These are phyloP conservation scores for Neurospora sp. DNA, from an alignment of 495 filamentous ascomycete species.

Conservation along the genomic window DNA sequence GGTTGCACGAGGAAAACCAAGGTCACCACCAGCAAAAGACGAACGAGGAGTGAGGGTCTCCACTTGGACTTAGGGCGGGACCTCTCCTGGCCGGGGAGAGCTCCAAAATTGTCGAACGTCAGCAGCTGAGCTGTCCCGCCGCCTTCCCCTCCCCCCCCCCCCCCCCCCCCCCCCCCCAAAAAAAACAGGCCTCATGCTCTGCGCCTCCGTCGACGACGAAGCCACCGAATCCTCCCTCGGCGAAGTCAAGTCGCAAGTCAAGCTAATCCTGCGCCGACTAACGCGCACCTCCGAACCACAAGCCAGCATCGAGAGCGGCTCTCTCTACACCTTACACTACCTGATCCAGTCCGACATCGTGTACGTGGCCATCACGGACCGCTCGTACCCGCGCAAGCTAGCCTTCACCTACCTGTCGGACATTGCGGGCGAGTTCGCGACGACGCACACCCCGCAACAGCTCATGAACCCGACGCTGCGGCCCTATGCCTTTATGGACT, in stretches of 20 bases:
- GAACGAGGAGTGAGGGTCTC: too few species aligned
- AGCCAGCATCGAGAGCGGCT: slow-evolving; percentile 75
- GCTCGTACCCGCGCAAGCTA: slow-evolving; percentile 92
- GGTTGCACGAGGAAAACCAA: neutral
- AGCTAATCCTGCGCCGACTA: slow-evolving; percentile 78
- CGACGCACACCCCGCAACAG: slow-evolving; percentile 69
- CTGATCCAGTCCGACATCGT: slow-evolving; percentile 69
- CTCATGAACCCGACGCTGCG: slow-evolving; percentile 65
- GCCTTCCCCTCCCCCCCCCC: neutral
- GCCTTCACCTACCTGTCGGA: slow-evolving; percentile 98
- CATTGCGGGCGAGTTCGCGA: slow-evolving; percentile 82
- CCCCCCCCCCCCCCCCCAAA: neutral
- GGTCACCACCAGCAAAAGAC: too few species aligned
- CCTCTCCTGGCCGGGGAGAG: neutral
- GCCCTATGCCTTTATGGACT: slow-evolving; percentile 93
- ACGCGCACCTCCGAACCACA: slow-evolving; percentile 81
- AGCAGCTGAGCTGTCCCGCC: neutral
- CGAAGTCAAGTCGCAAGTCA: slow-evolving; percentile 84
- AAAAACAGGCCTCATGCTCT: slow-evolving; percentile 72
- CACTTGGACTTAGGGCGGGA: neutral
- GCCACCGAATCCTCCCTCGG: slow-evolving; percentile 61
- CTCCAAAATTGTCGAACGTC: neutral
- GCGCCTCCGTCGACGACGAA: slow-evolving; percentile 85
- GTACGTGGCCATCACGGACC: slow-evolving; percentile 89
- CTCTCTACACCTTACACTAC: slow-evolving; percentile 80